Base-by-base conservation (phyloP, 345 rosid species). In the Brassica carinata region DNA sequence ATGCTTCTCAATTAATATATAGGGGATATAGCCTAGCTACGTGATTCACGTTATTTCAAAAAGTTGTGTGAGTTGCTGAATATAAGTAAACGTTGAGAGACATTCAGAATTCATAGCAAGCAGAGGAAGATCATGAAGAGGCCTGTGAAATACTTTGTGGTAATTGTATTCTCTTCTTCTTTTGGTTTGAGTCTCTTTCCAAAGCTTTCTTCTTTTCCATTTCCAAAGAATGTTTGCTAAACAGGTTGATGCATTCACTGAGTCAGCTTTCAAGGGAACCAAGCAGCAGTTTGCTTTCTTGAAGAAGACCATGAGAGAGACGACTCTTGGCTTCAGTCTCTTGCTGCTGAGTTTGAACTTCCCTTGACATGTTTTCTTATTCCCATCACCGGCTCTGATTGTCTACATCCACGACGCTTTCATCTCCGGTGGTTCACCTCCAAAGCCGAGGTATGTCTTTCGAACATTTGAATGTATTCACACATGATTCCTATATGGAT, bases 221-320 rank as follows among this genome's bases (percentile, higher is more conserved):
- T 2, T 9, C 10, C 48, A 40, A 10, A 9, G 14, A 40, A 9
- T 40, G 48, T 40, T 40, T 40, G 48, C 48, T 40, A 40, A 9
- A 40, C 78, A 87, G 96, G 94, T 89, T 45, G 90, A 92, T 55
- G 93, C 96, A 3, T 93, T 93, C 84, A 76, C 93, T 0, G 91
- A 84, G 15, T 67, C 90, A 3, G 82, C 96, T 0, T 93, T 91
- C 84, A 85, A 83, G 80, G 96, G 4, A 93, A 91, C 79, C 98
- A 89, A 4, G 94, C 94, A 0, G 91, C 87, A 1, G 96, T 91
- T 3, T 93, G 96, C 48, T 79, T 89, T 73, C 79, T 93, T 69
- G 91, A 88, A 18, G 89, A 87, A 63, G 89, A 87, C 4, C 2
- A 48, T 48, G 71, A 45, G 48, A 84, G 79, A 80, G 89, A 88